These are phyloP conservation scores for Trypanosomatidae sp. DNA, from an alignment of 208 protist species.

Conservation along the genomic window DNA sequence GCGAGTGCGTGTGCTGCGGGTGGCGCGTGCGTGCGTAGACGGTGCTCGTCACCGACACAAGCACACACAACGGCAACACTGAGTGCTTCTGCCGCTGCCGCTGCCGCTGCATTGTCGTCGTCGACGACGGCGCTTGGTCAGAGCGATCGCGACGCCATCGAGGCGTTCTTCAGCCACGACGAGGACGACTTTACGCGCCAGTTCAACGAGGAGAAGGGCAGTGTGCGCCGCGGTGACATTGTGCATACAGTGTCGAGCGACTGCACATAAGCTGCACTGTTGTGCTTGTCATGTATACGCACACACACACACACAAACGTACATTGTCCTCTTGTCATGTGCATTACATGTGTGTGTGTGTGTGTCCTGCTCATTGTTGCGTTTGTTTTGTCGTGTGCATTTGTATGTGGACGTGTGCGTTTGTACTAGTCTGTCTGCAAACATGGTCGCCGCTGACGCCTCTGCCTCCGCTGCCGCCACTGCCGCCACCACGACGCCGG, in stretches of 20 bases:
- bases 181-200: constrained; percentile 60
- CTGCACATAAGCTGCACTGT: not conserved
- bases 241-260: constrained; percentile 6
- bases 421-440: too few species aligned
- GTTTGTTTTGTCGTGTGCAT: not conserved
- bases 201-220: constrained; percentile 64
- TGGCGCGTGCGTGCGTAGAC: not conserved
- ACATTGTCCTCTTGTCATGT: not conserved
- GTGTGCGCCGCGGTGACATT: constrained; percentile 20
- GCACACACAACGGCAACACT: too few species aligned
- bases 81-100: not conserved
- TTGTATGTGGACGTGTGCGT: too few species aligned
- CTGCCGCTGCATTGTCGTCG: too few species aligned
- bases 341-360: not conserved
- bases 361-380: not conserved
- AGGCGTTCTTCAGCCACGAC: constrained; percentile 68
- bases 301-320: not conserved
- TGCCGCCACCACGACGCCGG: too few species aligned
- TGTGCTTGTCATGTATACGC: not conserved
- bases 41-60: not conserved
- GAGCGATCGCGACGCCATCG: constrained; percentile 73
- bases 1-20: not conserved
- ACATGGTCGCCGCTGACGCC: too few species aligned
- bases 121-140: constrained; percentile 40
- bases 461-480: too few species aligned